Evolutionary conservation across 495 filamentous ascomycete genomes (phyloP).

Genomic region (Aspergillus hancockii): DNA sequence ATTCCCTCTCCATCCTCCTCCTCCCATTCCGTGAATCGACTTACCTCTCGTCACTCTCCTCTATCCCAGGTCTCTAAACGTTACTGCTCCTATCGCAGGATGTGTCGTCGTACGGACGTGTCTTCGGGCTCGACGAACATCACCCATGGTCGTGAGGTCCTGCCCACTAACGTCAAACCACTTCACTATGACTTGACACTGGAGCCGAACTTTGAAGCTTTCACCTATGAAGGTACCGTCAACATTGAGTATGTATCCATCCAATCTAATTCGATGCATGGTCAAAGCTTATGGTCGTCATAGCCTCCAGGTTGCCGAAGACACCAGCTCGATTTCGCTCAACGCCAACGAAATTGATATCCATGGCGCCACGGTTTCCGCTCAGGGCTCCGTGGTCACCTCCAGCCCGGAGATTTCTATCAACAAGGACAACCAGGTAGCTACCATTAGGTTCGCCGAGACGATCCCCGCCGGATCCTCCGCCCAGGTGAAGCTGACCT

Average conservation of each 20-base stretch:
- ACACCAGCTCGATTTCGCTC: constrained; percentile 81
- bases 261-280: background rate
- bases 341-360: constrained; percentile 88
- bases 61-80: constrained; percentile 43
- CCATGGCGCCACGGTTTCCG: constrained; percentile 65
- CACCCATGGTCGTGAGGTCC: constrained; percentile 58
- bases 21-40: constrained; percentile 13
- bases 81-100: constrained; percentile 53
- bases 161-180: constrained; percentile 69
- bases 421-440: constrained; percentile 61
- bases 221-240: constrained; percentile 65
- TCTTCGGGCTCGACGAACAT: constrained; percentile 51
- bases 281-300: constrained; percentile 15
- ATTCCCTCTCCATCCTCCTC: constrained; percentile 23
- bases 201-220: constrained; percentile 65
- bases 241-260: constrained; percentile 56
- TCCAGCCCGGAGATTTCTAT: constrained; percentile 53
- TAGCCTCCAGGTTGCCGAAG: constrained; percentile 78
- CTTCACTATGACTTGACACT: constrained; percentile 67
- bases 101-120: constrained; percentile 46
- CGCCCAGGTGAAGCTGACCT: constrained; percentile 60
- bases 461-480: constrained; percentile 58
- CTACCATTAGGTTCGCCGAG: constrained; percentile 60
- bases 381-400: constrained; percentile 47
- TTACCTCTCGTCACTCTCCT: constrained; percentile 21